Percentiles rank a stretch among this genome's conserved stretches.
These are phyloP conservation scores for Mercurialis annua DNA, from an alignment of 345 rosid species.

Conservation along the genomic window DNA sequence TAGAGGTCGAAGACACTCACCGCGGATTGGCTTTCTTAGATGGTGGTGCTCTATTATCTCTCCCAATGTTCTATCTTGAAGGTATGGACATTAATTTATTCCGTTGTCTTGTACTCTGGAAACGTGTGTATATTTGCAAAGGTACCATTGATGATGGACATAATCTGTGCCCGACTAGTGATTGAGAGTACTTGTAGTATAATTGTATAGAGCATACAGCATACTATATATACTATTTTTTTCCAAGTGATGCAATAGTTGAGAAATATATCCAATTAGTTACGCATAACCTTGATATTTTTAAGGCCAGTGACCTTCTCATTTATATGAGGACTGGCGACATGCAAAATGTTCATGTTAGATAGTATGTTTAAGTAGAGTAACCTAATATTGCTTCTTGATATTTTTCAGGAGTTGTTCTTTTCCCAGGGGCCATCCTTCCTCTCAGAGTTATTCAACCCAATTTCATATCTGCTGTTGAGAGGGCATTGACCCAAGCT, in stretches of 20 bases:
- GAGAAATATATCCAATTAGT: background rate
- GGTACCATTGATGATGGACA: background rate
- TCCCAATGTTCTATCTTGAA: slow-evolving; percentile 84
- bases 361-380: background rate
- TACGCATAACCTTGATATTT: background rate
- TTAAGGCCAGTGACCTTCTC: slow-evolving; percentile 1
- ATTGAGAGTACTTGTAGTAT: background rate
- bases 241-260: background rate
- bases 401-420: slow-evolving; percentile 70
- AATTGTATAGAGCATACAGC: background rate
- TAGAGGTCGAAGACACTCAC: slow-evolving; percentile 91
- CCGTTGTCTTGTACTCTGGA: too few species aligned
- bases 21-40: slow-evolving; percentile 67
- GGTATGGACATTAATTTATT: slow-evolving; percentile 36
- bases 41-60: slow-evolving; percentile 60
- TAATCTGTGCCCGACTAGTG: background rate
- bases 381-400: slow-evolving; percentile 12
- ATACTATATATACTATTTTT: background rate
- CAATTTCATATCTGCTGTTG: slow-evolving; percentile 70
- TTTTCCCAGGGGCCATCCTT: slow-evolving; percentile 91
- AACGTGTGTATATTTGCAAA: background rate
- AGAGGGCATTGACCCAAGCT: slow-evolving; percentile 72
- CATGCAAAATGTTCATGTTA: background rate
- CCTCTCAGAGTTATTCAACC: slow-evolving; percentile 83
- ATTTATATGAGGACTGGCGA: background rate